Evolutionary conservation across 208 protist species (phyloP).

Genomic region (Acanthamoeba sp.): DNA sequence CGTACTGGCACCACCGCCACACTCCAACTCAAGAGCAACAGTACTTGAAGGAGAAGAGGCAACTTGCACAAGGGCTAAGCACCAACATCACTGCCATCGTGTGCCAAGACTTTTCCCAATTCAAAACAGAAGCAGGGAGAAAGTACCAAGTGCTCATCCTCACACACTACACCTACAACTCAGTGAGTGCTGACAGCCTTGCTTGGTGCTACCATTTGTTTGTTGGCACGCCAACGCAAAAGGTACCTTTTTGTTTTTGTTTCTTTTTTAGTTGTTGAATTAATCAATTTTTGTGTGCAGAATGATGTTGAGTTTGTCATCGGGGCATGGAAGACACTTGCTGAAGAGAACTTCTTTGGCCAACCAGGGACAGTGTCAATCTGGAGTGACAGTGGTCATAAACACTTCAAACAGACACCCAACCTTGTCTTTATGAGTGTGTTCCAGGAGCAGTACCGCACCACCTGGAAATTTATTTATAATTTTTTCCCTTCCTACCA

Average conservation of each 20-base stretch:
- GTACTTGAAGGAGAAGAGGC: neutral
- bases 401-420: no score
- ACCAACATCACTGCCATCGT: neutral
- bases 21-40: neutral
- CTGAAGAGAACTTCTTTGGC: neutral
- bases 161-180: no score
- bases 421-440: no score
- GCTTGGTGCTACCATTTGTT: neutral
- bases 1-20: neutral
- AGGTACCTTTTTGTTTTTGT: neutral
- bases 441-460: no score
- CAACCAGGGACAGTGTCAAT: neutral
- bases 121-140: neutral
- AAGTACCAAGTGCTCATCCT: neutral
- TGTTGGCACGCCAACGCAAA: neutral
- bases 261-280: neutral
- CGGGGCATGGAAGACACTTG: neutral
- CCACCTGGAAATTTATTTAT: no score
- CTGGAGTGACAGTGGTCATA: no score
- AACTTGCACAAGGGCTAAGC: neutral
- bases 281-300: neutral
- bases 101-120: neutral
- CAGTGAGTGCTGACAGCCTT: neutral
- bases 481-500: no score
- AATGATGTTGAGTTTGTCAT: neutral